A percentile compares a stretch with the other conserved stretches of the same genome.
phyloP scores from a whole-genome alignment of 768 basidiomycete species.

The Lentinus brumalis region DNA sequence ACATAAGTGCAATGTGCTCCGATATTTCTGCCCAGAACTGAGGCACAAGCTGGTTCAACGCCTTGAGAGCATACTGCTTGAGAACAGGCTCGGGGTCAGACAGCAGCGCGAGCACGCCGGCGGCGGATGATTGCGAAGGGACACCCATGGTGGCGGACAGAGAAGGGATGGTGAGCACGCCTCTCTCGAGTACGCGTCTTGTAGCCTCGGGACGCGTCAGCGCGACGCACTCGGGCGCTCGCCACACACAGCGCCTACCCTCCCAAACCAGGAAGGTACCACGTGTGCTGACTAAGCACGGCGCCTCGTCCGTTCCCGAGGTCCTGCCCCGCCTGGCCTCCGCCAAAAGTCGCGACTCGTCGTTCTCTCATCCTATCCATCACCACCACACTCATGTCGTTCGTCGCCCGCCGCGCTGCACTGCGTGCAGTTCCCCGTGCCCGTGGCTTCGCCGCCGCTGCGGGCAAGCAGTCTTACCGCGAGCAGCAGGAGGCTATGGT shows the following conservation, averaged over 20 bases:
- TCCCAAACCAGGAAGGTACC: background rate
- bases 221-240: constrained; percentile 15
- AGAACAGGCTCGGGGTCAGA: constrained; percentile 86
- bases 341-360: constrained; percentile 22
- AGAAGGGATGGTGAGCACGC: constrained; percentile 11
- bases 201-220: constrained; percentile 42
- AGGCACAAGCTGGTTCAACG: constrained; percentile 81
- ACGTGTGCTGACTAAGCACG: constrained; percentile 9
- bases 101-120: constrained; percentile 89
- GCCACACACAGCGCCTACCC: background rate
- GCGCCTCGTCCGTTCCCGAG: constrained; percentile 14
- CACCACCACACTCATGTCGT: constrained; percentile 31
- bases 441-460: constrained; percentile 30
- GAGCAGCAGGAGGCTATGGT: constrained; percentile 26
- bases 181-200: constrained; percentile 21
- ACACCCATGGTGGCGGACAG: constrained; percentile 53
- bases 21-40: constrained; percentile 99
- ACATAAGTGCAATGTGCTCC: constrained; percentile 91
- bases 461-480: constrained; percentile 24
- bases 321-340: constrained; percentile 16
- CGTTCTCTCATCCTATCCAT: constrained; percentile 15
- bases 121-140: constrained; percentile 78
- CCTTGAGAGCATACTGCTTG: constrained; percentile 88
- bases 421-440: constrained; percentile 43
- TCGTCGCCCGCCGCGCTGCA: constrained; percentile 50